Base-by-base conservation (phyloP, 1,284 basidiomycete species). In the Austroboletus novae-zelandiae region DNA sequence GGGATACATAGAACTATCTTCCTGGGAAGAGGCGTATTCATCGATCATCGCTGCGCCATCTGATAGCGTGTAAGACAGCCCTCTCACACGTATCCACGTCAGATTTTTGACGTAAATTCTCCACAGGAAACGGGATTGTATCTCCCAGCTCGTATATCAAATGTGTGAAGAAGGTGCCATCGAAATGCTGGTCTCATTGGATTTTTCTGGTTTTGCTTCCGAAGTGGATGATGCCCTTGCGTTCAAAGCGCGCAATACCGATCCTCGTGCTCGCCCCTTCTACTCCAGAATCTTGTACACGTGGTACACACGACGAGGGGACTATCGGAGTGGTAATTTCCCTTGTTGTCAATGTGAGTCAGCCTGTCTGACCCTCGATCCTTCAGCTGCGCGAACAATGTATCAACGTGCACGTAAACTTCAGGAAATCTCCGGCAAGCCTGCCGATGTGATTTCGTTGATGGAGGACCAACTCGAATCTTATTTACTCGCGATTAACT, bases 271-370 rank as follows among this genome's bases (percentile, higher is more conserved):
- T 39, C 79, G 77, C 40, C 95, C 95, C 0, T 89, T 88, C 65
- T 99, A 98, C 75, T 91, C 94, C 45, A 81, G 85, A 59, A 91
- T 99, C 51, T 73, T 99, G n/a, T 98, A 98, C 73, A 88, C 93
- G 43, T 99, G 94, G 91, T 89, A 93, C 68, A 83, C 89, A 56
- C 79, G 81, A 47, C 77, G 90, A 67, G 90, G 90, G 31, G 92
- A 97, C 66, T 94, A 94, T 71, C 81, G 91, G 46, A 91, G 83
- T 63, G 94, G 93, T 93, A 62, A 68, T 81, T 56, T 32, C 43
- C 43, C 25, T 45, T 45, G 20, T 32, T 37, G 52, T 29, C 51
- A 47, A 48, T 50, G 42, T 39, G 37, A 47, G 45, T 45, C 50
- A 51, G 32, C 14, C 18, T 51, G 57, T 56, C 49, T 55, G 53